Base-by-base conservation (phyloP, 2,329 filamentous ascomycete genomes). In the Aspergillus aculeatus region DNA sequence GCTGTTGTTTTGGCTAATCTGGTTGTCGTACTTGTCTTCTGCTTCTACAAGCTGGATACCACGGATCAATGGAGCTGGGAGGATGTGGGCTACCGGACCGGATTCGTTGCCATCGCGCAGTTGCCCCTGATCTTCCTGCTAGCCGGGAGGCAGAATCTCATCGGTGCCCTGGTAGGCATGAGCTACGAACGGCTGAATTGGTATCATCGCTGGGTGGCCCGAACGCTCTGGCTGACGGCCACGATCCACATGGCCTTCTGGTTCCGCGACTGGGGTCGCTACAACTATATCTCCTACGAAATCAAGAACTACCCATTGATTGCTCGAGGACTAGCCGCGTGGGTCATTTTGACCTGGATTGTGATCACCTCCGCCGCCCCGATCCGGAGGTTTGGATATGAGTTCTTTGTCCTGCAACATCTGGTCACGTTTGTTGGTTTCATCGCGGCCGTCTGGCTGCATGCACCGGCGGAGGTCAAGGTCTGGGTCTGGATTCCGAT, bases 231-330 rank as follows among this genome's bases (percentile, higher is more conserved):
- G 70, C 68, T 85, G 47, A 83, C 81, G 0, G 78, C 79, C 2
- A 81, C 82, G 9, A 78, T 85, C 19, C 83, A 86, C 62, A 79
- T 83, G 77, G 76, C 77, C 3, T 85, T 82, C 65, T 85, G 82
- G 75, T 79, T 84, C 56, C 76, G 76, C 6, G 77, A 79, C 56
- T 86, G 83, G 82, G 77, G 66, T 11, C 75, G 78, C 47, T 83
- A 79, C 56, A 73, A 84, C 56, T 83, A 83, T 60, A 80, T 84
- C 56, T 64, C 66, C 14, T 70, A 77, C 21, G 78, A 85, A 69
- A 66, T 85, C 41, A 68, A 76, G 41, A 78, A 78, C 23, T 81
- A 84, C 66, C 65, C 74, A 1, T 77, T 84, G 63, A 78, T 81
- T 2, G 77, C 80, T 59, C 77, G 77, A 50, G 84, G 84, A 0